Evolutionary conservation across 2,329 filamentous ascomycete species (phyloP).

Genomic region (Colletotrichum tanaceti): DNA sequence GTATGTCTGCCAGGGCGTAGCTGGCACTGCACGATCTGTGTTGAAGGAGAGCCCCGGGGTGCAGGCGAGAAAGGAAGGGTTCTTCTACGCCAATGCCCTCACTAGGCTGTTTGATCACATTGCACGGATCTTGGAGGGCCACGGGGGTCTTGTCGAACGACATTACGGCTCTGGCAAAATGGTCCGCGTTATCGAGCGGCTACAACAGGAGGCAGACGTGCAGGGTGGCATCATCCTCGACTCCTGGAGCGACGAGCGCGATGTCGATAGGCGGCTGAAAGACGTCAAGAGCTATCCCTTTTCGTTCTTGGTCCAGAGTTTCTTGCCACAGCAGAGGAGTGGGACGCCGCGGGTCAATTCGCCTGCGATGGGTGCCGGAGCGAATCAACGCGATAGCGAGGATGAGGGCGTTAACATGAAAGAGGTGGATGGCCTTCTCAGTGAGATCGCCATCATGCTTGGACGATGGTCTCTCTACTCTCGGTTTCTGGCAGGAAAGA

Average conservation of each 20-base stretch:
- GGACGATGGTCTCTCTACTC: conserved; percentile 93
- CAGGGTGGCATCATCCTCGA: conserved; percentile 96
- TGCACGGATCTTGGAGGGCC: conserved; percentile 93
- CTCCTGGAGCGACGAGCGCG: conserved; percentile 92
- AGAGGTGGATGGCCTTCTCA: conserved; percentile 88
- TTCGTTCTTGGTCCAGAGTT: conserved; percentile 96
- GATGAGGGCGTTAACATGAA: conserved; percentile 98
- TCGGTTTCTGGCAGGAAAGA: conserved; percentile 88
- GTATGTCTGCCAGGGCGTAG: conserved; percentile 96
- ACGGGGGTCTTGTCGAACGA: conserved; percentile 89
- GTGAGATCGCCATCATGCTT: conserved; percentile 91
- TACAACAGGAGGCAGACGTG: conserved; percentile 95
- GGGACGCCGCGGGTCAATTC: conserved; percentile 77
- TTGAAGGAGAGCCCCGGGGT: conserved; percentile 70
- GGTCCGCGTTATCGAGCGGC: conserved; percentile 89
- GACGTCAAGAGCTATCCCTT: conserved; percentile 99
- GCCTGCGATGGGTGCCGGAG: conserved; percentile 72
- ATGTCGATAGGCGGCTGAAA: conserved; percentile 85
- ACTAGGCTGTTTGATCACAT: conserved; percentile 98
- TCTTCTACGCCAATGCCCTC: conserved; percentile 91
- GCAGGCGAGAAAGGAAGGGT: conserved; percentile 74
- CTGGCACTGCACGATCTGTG: conserved; percentile 82
- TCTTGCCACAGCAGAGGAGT: conserved; percentile 77
- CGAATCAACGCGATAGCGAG: conserved; percentile 73
- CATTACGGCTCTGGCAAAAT: conserved; percentile 96